Evolutionary conservation across 2,329 filamentous ascomycete species (phyloP).

Genomic region (Microcyclospora tardicrescens): DNA sequence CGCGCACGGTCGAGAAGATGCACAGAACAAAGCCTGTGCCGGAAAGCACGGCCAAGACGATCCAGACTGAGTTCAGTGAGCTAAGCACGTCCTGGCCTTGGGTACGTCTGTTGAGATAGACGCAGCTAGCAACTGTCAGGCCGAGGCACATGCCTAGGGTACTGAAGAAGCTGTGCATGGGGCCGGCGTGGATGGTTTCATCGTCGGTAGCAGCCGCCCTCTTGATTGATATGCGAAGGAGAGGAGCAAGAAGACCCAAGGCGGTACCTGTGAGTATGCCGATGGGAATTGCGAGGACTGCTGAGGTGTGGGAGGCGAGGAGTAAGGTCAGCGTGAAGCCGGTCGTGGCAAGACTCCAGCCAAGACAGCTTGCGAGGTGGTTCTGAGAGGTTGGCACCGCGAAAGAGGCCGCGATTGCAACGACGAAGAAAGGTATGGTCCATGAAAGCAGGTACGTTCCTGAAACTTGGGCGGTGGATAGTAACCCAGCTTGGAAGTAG

Average conservation of each 20-base stretch:
- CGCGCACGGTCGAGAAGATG: too few species aligned
- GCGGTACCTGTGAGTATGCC: slow-evolving; percentile 49
- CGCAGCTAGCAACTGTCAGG: slow-evolving; percentile 52
- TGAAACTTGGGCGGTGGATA: not conserved
- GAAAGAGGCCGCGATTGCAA: slow-evolving; percentile 43
- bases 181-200: slow-evolving; percentile 48
- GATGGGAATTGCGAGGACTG: slow-evolving; percentile 29
- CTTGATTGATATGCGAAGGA: slow-evolving; percentile 51
- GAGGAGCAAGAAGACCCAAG: slow-evolving; percentile 51
- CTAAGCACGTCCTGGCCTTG: too few species aligned
- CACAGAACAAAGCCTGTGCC: too few species aligned
- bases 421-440: slow-evolving; percentile 40
- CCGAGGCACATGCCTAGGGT: slow-evolving; percentile 53
- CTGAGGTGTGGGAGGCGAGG: too few species aligned
- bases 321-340: slow-evolving; percentile 29
- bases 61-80: too few species aligned
- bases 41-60: too few species aligned
- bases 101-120: slow-evolving; percentile 44
- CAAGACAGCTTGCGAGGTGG: slow-evolving; percentile 38
- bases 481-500: slow-evolving; percentile 25
- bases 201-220: slow-evolving; percentile 40
- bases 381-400: slow-evolving; percentile 38
- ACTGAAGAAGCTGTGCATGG: slow-evolving; percentile 55
- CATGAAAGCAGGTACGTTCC: slow-evolving; percentile 25
- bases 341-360: slow-evolving; percentile 48